A percentile compares a stretch with the other conserved stretches of the same genome.
These are phyloP conservation scores for Piloderma croceum DNA, from an alignment of 768 basidiomycete species.

Conservation along the genomic window DNA sequence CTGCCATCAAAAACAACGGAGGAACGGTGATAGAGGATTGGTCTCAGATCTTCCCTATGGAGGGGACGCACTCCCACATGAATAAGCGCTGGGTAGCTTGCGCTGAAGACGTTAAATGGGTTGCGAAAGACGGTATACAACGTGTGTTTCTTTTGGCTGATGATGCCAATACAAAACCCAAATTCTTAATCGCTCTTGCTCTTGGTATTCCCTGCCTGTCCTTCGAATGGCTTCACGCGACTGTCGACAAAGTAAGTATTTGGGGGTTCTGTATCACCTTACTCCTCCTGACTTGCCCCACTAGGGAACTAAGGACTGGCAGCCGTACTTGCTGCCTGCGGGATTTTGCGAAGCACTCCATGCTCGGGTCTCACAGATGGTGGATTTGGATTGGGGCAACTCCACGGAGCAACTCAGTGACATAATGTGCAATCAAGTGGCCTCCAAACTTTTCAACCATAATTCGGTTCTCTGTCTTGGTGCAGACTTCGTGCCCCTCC, in stretches of 20 bases:
- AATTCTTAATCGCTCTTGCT: constrained; percentile 77
- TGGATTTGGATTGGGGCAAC: constrained; percentile 47
- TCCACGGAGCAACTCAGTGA: constrained; percentile 46
- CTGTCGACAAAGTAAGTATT: constrained; percentile 28
- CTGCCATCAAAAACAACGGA: constrained; percentile 43
- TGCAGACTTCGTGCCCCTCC: constrained; percentile 45
- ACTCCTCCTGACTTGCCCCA: not conserved
- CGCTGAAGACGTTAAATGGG: constrained; percentile 43
- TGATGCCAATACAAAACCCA: constrained; percentile 62
- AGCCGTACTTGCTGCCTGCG: constrained; percentile 48
- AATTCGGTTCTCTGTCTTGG: constrained; percentile 60
- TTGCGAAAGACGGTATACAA: constrained; percentile 37
- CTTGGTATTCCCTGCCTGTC: constrained; percentile 81
- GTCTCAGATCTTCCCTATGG: constrained; percentile 48
- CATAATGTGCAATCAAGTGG: constrained; percentile 54
- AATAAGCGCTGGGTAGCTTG: constrained; percentile 51
- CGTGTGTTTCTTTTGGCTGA: constrained; percentile 67
- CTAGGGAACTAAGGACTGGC: constrained; percentile 48
- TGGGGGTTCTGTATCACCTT: constrained; percentile 4
- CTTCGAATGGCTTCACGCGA: constrained; percentile 46
- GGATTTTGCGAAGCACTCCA: constrained; percentile 39
- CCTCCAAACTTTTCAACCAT: constrained; percentile 51
- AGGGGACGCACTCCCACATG: constrained; percentile 39
- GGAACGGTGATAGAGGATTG: constrained; percentile 63
- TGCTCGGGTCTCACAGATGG: constrained; percentile 39